phyloP scores from a whole-genome alignment of 768 basidiomycete genomes.

The Mrakia hoshinonis region DNA sequence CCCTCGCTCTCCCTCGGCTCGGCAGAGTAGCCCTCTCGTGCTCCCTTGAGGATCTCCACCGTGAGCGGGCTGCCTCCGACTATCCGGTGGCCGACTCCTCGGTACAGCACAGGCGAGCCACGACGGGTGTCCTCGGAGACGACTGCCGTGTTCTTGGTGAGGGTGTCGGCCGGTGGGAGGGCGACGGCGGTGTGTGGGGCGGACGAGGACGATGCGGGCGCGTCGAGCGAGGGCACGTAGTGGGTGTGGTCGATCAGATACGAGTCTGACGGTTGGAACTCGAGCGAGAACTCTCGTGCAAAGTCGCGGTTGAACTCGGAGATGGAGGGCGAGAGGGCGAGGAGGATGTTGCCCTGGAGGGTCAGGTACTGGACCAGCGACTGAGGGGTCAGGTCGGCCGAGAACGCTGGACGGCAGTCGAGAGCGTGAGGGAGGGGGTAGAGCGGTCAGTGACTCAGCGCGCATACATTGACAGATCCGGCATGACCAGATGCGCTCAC shows the following conservation, averaged over 20 bases:
- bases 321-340: slow-evolving; percentile 58
- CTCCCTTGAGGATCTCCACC: slow-evolving; percentile 71
- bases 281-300: slow-evolving; percentile 82
- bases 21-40: slow-evolving; percentile 42
- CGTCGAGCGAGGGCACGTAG: slow-evolving; percentile 50
- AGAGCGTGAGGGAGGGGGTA: not conserved
- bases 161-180: slow-evolving; percentile 48
- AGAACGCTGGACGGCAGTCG: slow-evolving; percentile 48
- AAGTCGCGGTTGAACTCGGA: slow-evolving; percentile 62
- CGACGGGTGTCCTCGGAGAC: slow-evolving; percentile 27
- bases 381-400: slow-evolving; percentile 71
- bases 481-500: slow-evolving; percentile 46
- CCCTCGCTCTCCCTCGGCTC: slow-evolving; percentile 29
- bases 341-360: slow-evolving; percentile 61
- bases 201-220: not conserved
- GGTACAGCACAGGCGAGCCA: slow-evolving; percentile 7
- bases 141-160: slow-evolving; percentile 49
- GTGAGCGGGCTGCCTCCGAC: slow-evolving; percentile 51
- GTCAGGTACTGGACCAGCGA: slow-evolving; percentile 60
- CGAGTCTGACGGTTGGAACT: slow-evolving; percentile 74
- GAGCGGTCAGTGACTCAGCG: no score
- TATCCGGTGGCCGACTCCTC: slow-evolving; percentile 33
- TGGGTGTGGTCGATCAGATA: slow-evolving; percentile 81
- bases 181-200: slow-evolving; percentile 30
- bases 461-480: slow-evolving; percentile 14